These are phyloP conservation scores for Ophiognomonia clavigignenti-juglandacearum DNA, from an alignment of 2,329 filamentous ascomycete genomes.

Conservation along the genomic window DNA sequence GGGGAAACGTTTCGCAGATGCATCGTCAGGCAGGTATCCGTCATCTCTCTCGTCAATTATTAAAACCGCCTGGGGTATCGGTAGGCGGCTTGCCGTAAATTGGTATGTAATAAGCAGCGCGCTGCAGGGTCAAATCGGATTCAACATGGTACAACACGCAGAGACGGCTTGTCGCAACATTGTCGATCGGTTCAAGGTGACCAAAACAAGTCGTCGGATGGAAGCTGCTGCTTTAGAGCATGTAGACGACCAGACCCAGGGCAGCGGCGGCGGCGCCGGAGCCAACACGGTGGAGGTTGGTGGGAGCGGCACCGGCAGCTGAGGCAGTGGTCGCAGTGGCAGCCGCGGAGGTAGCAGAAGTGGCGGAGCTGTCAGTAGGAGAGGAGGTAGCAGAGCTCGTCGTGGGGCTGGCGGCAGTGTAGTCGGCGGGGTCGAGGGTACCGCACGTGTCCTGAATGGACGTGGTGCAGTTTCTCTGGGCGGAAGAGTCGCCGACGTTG, in stretches of 20 bases:
- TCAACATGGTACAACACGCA: conserved; percentile 15
- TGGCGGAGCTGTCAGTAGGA: conserved; percentile 6
- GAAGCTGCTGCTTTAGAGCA: conserved; percentile 34
- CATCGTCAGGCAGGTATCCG: conserved; percentile 15
- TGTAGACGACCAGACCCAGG: conserved; percentile 47
- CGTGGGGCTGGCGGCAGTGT: conserved; percentile 21
- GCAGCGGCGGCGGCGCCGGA: conserved; percentile 45
- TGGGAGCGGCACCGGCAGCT: conserved; percentile 22
- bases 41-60: conserved; percentile 17
- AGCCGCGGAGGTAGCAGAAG: conserved; percentile 10
- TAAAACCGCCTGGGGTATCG: conserved; percentile 14
- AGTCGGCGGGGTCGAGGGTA: conserved; percentile 30
- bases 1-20: conserved; percentile 8
- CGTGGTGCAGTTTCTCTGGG: conserved; percentile 43
- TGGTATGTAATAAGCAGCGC: conserved; percentile 4
- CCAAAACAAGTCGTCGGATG: conserved; percentile 5
- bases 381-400: conserved; percentile 15
- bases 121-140: background rate
- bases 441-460: conserved; percentile 46
- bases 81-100: conserved; percentile 10
- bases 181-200: background rate
- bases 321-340: conserved; percentile 19
- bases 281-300: conserved; percentile 30
- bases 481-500: conserved; percentile 35
- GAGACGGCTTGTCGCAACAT: conserved; percentile 5